Evolutionary conservation across 768 basidiomycete genomes (phyloP), one percentile per base, ranked within the genome.

Genomic region (Coprinopsis sp.): DNA sequence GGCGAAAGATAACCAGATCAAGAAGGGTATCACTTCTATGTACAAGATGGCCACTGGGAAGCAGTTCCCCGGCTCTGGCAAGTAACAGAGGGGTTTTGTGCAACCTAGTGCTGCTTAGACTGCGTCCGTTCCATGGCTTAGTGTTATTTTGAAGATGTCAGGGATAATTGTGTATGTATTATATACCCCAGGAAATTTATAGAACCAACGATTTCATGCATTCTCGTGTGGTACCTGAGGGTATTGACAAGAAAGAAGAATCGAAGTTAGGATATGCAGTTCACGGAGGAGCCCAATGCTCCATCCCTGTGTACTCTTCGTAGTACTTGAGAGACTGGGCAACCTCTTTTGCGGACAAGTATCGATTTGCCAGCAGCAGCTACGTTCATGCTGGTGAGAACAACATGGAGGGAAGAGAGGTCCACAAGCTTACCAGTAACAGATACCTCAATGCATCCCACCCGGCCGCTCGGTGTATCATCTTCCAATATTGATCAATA

Each of bases 391-490:
- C 6, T 8, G 16, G 19, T 39, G 14, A 8, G 3, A 44, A 31
- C 22, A 30, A 33, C 2, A 21, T 23, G n/a, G 4, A 39, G 36
- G 6, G 5, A n/a, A 11, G 23, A 29, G 3, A 28, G 24, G 51
- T 18, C 42, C 48, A 46, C 13, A 25, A 16, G 57, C 74, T 57
- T 48, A 84, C 85, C 56, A 84, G 51, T 1, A 87, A 61, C 70
- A 76, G 86, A 33, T 73, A 72, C 33, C 84, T 67, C 52, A 88
- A 56, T 0, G 83, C 82, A 28, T 72, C 65, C 72, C 81, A 76
- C 2, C 87, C 87, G 29, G 85, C 85, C 10, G 84, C 85, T 29
- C 66, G 66, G 51, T 83, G 78, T 22, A 89, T 87, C 65, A 82
- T 74, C 44, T 59, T 63, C 78, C 82, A 84, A 55, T 84, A 81